Evolutionary conservation across 2,329 filamentous ascomycete genomes (phyloP).

Genomic region (Xylaria sp.): DNA sequence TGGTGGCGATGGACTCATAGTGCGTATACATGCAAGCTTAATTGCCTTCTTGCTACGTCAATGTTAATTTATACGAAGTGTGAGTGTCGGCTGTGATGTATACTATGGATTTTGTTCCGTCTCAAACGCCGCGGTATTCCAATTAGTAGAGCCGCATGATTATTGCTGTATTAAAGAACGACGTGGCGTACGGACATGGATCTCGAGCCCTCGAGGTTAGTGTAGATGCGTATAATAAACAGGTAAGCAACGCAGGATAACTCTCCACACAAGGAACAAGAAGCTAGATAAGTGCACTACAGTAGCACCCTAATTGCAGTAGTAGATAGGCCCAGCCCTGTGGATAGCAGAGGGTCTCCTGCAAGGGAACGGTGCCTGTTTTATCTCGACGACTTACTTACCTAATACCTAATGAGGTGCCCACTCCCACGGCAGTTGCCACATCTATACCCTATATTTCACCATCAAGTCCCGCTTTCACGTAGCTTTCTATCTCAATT

Average conservation of each 20-base stretch:
- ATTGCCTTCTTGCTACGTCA: too few relatives aligned
- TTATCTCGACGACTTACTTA: not conserved
- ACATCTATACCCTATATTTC: not conserved
- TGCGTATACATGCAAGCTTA: too few relatives aligned
- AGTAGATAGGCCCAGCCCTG: constrained; percentile 1
- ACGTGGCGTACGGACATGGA: too few relatives aligned
- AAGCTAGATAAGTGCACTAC: not conserved
- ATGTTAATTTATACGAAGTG: too few relatives aligned
- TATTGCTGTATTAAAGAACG: too few relatives aligned
- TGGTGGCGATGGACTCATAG: too few relatives aligned
- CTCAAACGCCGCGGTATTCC: too few relatives aligned
- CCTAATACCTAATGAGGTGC: not conserved
- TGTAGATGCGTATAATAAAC: not conserved
- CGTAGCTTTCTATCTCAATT: not conserved
- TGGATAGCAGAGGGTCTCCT: constrained; percentile 2
- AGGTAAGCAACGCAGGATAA: not conserved
- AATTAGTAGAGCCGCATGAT: too few relatives aligned
- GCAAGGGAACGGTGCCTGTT: not conserved
- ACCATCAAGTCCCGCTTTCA: not conserved
- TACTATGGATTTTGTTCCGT: too few relatives aligned
- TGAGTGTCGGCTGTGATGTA: too few relatives aligned
- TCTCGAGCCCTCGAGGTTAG: not conserved
- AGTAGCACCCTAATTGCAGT: not conserved
- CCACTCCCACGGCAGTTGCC: not conserved
- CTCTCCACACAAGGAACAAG: not conserved